Base-by-base conservation (phyloP, 148 eudicot genomes). In the Fagopyrum homotropicum region DNA sequence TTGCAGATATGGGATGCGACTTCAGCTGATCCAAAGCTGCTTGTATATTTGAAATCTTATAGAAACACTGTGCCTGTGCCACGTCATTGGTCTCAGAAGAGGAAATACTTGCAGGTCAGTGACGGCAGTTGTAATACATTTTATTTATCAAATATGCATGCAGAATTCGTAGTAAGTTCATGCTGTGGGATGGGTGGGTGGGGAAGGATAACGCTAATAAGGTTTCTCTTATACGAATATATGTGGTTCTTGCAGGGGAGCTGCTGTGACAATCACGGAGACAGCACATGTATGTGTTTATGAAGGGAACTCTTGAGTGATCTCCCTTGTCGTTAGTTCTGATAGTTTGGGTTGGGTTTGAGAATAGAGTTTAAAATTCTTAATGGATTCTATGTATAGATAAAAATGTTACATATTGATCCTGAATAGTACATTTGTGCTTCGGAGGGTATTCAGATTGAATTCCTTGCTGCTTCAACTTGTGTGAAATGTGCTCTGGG, bases 211-310 rank as follows among this genome's bases (percentile, higher is more conserved):
- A 74, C 75, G 83, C 77, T 74, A 84, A 85, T 82, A 80, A 80
- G 92, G 91, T 88, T 89, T 92, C 87, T 95, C 98, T 96, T 96
- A 96, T 96, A 88, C 84, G 76, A 82, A 90, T 86, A 85, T 89
- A 89, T 93, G 89, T 90, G 96, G 82, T 92, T 96, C 97, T 92
- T 96, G 99, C 99, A 96, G 99, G 99, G 88, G 91, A 78, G 82
- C 83, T 81, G 91, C 88, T 87, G 87, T 88, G 92, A 87, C 93
- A 83, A 78, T 81, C 89, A 76, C 82, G 98, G 96, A 89, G 87
- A 85, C 90, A 59, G 84, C 85, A 86, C 80, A 84, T 88, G 94
- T 96, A 92, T 94, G 97, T 92, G 88, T 86, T 84, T 81, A 81
- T 79, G 85, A 78, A 82, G 87, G 85, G 83, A 80, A 75, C 80